Base-by-base conservation (phyloP, 2,329 filamentous ascomycete species). In the Fusarium odoratissimum region DNA sequence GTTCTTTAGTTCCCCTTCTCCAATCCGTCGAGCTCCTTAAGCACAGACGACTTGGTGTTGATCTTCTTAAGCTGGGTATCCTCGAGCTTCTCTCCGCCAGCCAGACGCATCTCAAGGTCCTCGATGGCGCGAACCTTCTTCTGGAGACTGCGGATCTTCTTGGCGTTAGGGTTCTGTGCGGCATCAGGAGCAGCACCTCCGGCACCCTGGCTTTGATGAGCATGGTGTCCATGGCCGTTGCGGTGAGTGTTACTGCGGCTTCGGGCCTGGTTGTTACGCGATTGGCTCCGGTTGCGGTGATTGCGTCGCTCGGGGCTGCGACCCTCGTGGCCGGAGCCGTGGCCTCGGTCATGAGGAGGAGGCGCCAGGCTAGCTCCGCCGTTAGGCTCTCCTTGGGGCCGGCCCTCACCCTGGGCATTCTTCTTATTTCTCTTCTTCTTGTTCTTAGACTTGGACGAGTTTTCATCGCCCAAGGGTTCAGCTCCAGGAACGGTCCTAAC, bases 41-140 rank as follows among this genome's bases (percentile, higher is more conserved):
- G 87, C 65, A 99, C 95, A 21, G 89, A 84, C 54, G 91, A 86
- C 85, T 98, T 97, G 28, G 95, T 98, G 62, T 90, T 89, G 77
- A 99, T 99, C 89, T 99, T 99, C 88, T 97, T 97, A 83, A 99
- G 91, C 85, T 99, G 96, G 37, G 96, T 99, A 79, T 98, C 95
- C 85, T 99, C 96, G 68, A 99, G 86, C 87, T 98, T 98, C 87
- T 99, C 96, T 9, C 95, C 95, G 38, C 92, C 92, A 6, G 95
- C 96, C 75, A 95, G 91, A 63, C 96, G 91, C 95, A 98, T 98
- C 87, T 98, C 97, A 69, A 99, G 86, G 81, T 99, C 96, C 80
- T 99, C 96, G 79, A 99, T 99, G 16, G 96, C 96, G 25, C 96
- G 91, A 71, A 99, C 93, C 89, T 99, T 99, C 90, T 99, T 99